Evolutionary conservation across 1,139 yeast genomes (phyloP).

Genomic region (Pichia sp.): DNA sequence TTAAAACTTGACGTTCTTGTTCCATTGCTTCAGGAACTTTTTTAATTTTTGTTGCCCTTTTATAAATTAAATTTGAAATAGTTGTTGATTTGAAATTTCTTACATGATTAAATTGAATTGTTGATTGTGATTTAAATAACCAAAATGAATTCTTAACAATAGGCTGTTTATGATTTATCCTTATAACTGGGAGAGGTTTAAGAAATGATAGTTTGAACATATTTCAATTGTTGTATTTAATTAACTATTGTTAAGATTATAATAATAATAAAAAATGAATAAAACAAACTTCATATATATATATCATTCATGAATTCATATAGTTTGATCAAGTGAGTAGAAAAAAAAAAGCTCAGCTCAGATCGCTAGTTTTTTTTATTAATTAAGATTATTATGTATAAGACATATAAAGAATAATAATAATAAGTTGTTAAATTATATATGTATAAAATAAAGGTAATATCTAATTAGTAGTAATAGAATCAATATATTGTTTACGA

Average conservation of each 20-base stretch:
- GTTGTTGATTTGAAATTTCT: conserved; percentile 6
- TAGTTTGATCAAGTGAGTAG: too few species aligned
- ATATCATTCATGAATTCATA: too few species aligned
- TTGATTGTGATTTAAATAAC: background rate
- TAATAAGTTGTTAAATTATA: too few species aligned
- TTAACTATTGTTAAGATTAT: too few species aligned
- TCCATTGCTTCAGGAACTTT: conserved; percentile 15
- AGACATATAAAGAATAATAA: too few species aligned
- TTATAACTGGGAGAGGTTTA: background rate
- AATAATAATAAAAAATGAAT: too few species aligned
- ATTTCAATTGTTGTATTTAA: too few species aligned
- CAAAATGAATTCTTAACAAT: too few species aligned
- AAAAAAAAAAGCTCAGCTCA: too few species aligned
- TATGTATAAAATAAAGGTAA: background rate
- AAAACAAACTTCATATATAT: too few species aligned
- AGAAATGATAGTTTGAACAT: conserved; percentile 1
- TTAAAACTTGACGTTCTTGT: conserved; percentile 5
- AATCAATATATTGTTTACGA: conserved; percentile 18
- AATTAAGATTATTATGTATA: too few species aligned
- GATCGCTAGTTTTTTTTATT: too few species aligned
- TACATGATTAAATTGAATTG: background rate
- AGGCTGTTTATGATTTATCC: background rate
- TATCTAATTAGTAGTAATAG: background rate
- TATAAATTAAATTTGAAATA: conserved; percentile 10
- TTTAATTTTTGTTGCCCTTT: conserved; percentile 14